Base-by-base conservation (phyloP, 2,329 filamentous ascomycete genomes). In the Cytospora piceicola region DNA sequence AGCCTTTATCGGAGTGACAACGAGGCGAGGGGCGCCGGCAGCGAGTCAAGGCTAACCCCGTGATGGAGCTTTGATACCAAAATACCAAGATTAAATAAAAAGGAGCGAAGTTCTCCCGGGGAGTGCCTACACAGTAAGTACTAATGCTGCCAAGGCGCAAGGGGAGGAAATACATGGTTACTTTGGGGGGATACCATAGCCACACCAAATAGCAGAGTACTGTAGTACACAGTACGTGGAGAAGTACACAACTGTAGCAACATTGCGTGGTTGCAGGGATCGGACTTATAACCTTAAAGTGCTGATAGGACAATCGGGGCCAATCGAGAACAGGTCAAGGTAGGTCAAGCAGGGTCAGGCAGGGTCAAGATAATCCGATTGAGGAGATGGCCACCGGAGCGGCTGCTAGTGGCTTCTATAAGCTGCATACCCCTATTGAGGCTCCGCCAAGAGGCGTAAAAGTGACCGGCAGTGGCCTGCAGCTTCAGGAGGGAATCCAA, bases 251-350 rank as follows among this genome's bases (percentile, higher is more conserved):
- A 49, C 22, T 49, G 46, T 49, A 22, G 12, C n/a, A 24, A 24
- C 11, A 12, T 49, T 49, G 42, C 39, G 24, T 49, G 39, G 42
- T 42, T 24, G 27, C 29, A 32, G 30, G 46, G 42, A 60, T 30
- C 32, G 61, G 46, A 7, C 17, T 22, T 49, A 65, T 59, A 67
- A 67, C 66, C 66, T 67, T 67, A 65, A 62, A 65, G 62, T 55
- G 58, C 58, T 61, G 62, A 67, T 67, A 65, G 66, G 61, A 55
- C 61, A 27, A 63, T 56, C 22, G 29, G 46, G 39, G 15, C 52
- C 53, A 30, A 51, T 49, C 46, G 46, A 49, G n/a, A 20, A 49
- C n/a, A 49, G n/a, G n/a, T n/a, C n/a, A n/a, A n/a, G n/a, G n/a
- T n/a, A n/a, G n/a, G n/a, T n/a, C n/a, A n/a, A n/a, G n/a, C n/a